Conservation (phyloP, 305 asterid species). For the Striga hermonthica region DNA sequence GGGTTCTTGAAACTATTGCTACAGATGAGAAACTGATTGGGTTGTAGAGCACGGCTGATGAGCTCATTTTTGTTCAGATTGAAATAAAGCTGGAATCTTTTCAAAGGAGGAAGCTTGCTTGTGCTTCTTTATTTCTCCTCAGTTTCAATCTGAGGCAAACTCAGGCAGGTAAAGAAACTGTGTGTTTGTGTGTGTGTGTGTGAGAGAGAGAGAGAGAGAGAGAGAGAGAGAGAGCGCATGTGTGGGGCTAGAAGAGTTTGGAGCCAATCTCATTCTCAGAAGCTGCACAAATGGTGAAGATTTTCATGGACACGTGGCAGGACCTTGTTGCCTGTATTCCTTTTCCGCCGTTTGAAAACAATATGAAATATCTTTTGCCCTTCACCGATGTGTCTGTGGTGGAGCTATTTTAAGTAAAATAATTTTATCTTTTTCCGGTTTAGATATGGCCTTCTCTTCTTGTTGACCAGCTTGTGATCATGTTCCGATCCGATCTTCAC, state of each 20-base stretch:
- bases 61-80: slow-evolving; percentile 34
- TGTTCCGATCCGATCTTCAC: not conserved
- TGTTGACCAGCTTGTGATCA: not conserved
- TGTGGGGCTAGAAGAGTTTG: slow-evolving; percentile 43
- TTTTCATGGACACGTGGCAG: slow-evolving; percentile 45
- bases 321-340: slow-evolving; percentile 26
- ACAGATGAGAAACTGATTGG: slow-evolving; percentile 44
- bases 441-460: not conserved
- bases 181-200: slow-evolving; percentile 2
- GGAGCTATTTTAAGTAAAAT: not conserved
- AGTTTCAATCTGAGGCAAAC: not conserved
- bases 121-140: not conserved
- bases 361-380: slow-evolving; percentile 20
- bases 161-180: not conserved
- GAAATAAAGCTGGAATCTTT: not conserved
- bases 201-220: not conserved
- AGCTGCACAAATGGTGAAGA: slow-evolving; percentile 36
- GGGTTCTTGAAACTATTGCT: slow-evolving; percentile 42
- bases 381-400: not conserved
- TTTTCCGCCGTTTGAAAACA: not conserved
- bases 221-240: not conserved
- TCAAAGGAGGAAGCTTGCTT: no score
- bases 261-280: slow-evolving; percentile 51
- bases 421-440: no score
- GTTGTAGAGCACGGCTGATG: slow-evolving; percentile 42